These are phyloP conservation scores for Acanthamoeba royreba DNA, from an alignment of 208 protist genomes.

Conservation along the genomic window DNA sequence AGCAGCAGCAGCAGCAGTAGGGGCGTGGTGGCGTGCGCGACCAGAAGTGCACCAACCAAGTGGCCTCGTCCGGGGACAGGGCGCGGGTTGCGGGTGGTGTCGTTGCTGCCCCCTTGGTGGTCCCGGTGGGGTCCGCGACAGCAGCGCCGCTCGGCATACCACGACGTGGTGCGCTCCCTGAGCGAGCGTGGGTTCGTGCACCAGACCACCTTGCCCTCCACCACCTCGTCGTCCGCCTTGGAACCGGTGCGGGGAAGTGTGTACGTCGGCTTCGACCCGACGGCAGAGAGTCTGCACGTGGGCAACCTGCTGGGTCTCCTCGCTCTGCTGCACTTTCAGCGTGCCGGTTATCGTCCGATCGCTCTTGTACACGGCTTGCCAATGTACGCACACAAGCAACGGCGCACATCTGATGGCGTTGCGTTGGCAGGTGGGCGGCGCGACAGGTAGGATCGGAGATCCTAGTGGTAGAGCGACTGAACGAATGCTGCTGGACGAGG, in stretches of 20 bases:
- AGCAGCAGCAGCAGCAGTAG: too few relatives aligned
- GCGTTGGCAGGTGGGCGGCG: slow-evolving; percentile 71
- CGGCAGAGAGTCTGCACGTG: slow-evolving; percentile 69
- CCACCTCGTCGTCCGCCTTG: not conserved
- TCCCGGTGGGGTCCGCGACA: too few relatives aligned
- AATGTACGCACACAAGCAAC: too few relatives aligned
- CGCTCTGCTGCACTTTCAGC: slow-evolving; percentile 58
- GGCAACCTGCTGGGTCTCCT: slow-evolving; percentile 71
- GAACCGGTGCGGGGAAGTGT: not conserved
- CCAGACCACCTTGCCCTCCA: not conserved
- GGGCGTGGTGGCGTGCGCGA: too few relatives aligned
- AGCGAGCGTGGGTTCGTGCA: not conserved
- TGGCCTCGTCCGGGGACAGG: too few relatives aligned
- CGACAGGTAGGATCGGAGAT: slow-evolving; percentile 74
- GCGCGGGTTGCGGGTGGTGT: too few relatives aligned
- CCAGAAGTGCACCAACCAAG: too few relatives aligned
- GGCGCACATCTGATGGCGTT: too few relatives aligned
- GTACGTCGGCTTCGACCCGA: slow-evolving; percentile 78
- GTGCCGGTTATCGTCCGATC: slow-evolving; percentile 55
- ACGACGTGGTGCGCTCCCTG: not conserved
- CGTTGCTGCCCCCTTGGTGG: too few relatives aligned
- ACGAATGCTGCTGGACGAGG: slow-evolving; percentile 39
- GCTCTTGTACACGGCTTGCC: slow-evolving; percentile 56
- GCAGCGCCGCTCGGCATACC: too few relatives aligned
- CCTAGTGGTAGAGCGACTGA: slow-evolving; percentile 65